Conservation (phyloP, 148 eudicot species). For the Camellia sinensis region DNA sequence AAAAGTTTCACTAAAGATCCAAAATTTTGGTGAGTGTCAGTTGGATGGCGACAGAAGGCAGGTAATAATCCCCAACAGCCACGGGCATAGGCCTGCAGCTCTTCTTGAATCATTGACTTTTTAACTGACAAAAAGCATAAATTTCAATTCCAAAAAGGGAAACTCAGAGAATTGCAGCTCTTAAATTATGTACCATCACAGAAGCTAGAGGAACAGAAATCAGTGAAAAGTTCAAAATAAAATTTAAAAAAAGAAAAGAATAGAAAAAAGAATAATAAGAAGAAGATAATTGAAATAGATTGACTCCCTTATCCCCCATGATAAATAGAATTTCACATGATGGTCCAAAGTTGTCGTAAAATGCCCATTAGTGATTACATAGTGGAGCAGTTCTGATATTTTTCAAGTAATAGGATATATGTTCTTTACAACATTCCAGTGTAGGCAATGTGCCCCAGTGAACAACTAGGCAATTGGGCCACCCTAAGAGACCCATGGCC, state of each 20-base stretch:
- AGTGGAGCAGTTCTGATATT: background rate
- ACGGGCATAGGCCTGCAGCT: constrained; percentile 66
- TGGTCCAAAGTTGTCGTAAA: background rate
- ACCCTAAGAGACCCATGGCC: background rate
- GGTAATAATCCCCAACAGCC: constrained; percentile 78
- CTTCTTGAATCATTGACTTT: constrained; percentile 55
- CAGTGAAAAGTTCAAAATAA: background rate
- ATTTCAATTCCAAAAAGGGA: constrained; percentile 25
- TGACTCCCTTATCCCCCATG: background rate
- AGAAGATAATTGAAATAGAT: background rate
- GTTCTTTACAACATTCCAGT: background rate
- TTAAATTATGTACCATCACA: constrained; percentile 1
- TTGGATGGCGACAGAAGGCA: constrained; percentile 78
- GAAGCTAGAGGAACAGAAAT: background rate
- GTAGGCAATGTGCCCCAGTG: background rate
- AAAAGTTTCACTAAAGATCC: constrained; percentile 47
- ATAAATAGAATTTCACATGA: background rate
- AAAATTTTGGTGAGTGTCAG: constrained; percentile 55
- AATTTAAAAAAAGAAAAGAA: background rate
- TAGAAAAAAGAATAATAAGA: too few species aligned
- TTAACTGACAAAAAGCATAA: constrained; percentile 54
- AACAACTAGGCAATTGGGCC: constrained; percentile 1
- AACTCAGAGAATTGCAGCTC: background rate
- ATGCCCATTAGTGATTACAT: background rate
- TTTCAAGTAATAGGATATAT: background rate